These are phyloP conservation scores for Aspergillus sp. DNA, from an alignment of 2,329 filamentous ascomycete species.

Conservation along the genomic window DNA sequence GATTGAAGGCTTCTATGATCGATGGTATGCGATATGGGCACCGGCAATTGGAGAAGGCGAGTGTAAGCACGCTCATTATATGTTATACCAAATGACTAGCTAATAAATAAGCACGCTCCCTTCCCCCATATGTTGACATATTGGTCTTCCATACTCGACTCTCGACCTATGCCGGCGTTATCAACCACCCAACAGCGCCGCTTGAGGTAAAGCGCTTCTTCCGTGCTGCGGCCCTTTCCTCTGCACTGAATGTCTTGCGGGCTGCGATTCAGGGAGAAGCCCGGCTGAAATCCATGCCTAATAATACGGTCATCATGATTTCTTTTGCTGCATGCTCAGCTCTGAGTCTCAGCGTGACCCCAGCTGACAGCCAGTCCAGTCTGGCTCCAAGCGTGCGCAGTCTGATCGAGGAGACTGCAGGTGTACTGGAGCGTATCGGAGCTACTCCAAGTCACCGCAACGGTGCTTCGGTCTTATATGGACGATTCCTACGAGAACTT, in stretches of 20 bases:
- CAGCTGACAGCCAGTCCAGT: slow-evolving; percentile 47
- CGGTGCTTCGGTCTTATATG: slow-evolving; percentile 56
- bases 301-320: slow-evolving; percentile 72
- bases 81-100: neutral
- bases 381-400: slow-evolving; percentile 56
- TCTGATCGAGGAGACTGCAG: slow-evolving; percentile 60
- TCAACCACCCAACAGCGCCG: slow-evolving; percentile 65
- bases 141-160: slow-evolving; percentile 63
- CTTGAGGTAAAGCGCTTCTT: slow-evolving; percentile 65
- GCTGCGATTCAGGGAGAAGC: slow-evolving; percentile 64
- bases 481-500: slow-evolving; percentile 47
- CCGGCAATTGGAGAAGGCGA: slow-evolving; percentile 48
- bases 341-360: slow-evolving; percentile 54
- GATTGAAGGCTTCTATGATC: slow-evolving; percentile 58
- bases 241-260: slow-evolving; percentile 65
- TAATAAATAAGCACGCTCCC: slow-evolving; percentile 38
- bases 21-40: slow-evolving; percentile 58
- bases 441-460: slow-evolving; percentile 58
- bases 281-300: slow-evolving; percentile 65
- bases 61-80: slow-evolving; percentile 26
- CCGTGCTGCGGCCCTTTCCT: slow-evolving; percentile 61
- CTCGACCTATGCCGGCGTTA: slow-evolving; percentile 66
- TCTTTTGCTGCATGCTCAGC: slow-evolving; percentile 65
- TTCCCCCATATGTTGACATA: slow-evolving; percentile 68
- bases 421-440: slow-evolving; percentile 61